Evolutionary conservation across 1,284 basidiomycete genomes (phyloP).

Genomic region (Leccinum olivaceoglutinosum): DNA sequence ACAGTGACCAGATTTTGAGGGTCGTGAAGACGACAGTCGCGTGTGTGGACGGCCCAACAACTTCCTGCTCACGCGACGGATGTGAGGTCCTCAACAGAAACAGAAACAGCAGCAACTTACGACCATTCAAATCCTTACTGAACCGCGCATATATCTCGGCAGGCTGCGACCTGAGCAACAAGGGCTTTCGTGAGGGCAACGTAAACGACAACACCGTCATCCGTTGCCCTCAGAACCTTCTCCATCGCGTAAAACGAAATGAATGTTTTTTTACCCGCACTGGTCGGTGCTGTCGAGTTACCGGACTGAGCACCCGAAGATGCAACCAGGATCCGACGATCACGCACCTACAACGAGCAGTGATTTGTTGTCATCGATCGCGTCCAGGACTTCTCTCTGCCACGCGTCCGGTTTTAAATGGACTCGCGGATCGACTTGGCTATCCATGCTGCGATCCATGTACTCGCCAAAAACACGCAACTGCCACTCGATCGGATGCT

Average conservation of each 20-base stretch:
- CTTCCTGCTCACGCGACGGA: conserved; percentile 33
- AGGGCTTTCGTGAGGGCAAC: conserved; percentile 71
- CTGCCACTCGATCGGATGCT: conserved; percentile 60
- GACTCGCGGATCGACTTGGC: conserved; percentile 51
- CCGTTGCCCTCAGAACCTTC: conserved; percentile 50
- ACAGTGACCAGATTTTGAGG: conserved; percentile 63
- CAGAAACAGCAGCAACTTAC: conserved; percentile 28
- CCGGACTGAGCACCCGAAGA: background rate
- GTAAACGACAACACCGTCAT: conserved; percentile 66
- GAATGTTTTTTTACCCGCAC: conserved; percentile 65
- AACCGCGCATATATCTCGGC: conserved; percentile 69
- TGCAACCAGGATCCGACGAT: background rate
- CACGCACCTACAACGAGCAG: conserved; percentile 59
- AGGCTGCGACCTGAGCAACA: conserved; percentile 52
- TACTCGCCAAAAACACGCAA: conserved; percentile 62
- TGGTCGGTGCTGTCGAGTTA: conserved; percentile 48
- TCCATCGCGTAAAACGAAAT: conserved; percentile 77
- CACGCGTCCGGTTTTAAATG: conserved; percentile 64
- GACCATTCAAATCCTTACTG: conserved; percentile 50
- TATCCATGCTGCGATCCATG: conserved; percentile 70
- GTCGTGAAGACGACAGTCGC: conserved; percentile 60
- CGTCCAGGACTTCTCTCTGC: conserved; percentile 63
- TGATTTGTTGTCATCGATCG: conserved; percentile 53
- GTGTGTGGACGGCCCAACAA: conserved; percentile 65
- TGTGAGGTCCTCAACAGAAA: background rate